phyloP scores from a whole-genome alignment of 352 stramenopile genomes.

The Thalassiosira mediterranea region DNA sequence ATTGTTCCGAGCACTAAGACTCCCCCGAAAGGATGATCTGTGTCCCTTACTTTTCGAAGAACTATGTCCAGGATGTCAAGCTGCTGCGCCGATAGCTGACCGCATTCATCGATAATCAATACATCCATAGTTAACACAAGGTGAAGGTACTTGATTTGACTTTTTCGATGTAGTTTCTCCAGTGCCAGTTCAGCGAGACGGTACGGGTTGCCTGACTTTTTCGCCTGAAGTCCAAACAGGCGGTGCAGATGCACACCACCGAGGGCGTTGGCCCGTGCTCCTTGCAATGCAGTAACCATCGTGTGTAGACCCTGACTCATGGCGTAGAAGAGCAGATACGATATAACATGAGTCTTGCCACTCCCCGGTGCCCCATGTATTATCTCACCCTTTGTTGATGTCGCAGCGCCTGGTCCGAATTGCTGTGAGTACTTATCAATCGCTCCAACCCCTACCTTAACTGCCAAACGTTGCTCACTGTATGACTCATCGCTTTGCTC shows the following conservation, averaged over 20 bases:
- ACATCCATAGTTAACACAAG: slow-evolving; percentile 40
- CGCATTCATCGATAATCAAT: slow-evolving; percentile 37
- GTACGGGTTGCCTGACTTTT: slow-evolving; percentile 23
- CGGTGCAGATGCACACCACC: slow-evolving; percentile 45
- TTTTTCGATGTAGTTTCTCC: slow-evolving; percentile 34
- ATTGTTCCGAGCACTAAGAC: slow-evolving; percentile 34
- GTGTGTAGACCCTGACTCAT: slow-evolving; percentile 34
- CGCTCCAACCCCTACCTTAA: slow-evolving; percentile 7
- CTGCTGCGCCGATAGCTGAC: slow-evolving; percentile 41
- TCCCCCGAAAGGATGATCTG: slow-evolving; percentile 41
- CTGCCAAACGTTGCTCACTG: slow-evolving; percentile 30
- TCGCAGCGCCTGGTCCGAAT: slow-evolving; percentile 2
- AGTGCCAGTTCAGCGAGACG: slow-evolving; percentile 29
- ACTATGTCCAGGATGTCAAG: slow-evolving; percentile 45
- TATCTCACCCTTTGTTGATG: slow-evolving; percentile 28
- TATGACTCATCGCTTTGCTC: slow-evolving; percentile 28
- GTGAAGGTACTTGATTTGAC: slow-evolving; percentile 27
- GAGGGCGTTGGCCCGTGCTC: slow-evolving; percentile 18
- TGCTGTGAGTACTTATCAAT: slow-evolving; percentile 36
- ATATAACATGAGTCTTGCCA: slow-evolving; percentile 37
- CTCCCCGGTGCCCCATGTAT: slow-evolving; percentile 34
- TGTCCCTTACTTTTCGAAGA: slow-evolving; percentile 14
- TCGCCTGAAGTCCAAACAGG: slow-evolving; percentile 21
- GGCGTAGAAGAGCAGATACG: slow-evolving; percentile 19
- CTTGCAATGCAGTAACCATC: slow-evolving; percentile 46